These are phyloP conservation scores for Copromyces sp. DNA, from an alignment of 495 filamentous ascomycete genomes.

Conservation along the genomic window DNA sequence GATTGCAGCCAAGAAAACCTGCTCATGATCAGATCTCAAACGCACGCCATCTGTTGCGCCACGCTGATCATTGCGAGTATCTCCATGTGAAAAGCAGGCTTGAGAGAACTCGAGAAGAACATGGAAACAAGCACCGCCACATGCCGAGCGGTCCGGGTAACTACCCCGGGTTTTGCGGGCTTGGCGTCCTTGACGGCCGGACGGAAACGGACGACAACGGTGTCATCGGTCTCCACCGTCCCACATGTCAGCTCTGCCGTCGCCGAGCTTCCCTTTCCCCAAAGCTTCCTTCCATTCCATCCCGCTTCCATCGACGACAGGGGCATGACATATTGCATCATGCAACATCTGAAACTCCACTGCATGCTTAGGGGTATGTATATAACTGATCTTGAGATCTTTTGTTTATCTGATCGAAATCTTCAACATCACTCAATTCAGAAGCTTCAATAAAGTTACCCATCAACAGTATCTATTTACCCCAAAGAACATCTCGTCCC, in stretches of 20 bases:
- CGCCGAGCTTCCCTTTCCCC: neutral
- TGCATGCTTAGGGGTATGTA: no score
- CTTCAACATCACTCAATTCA: neutral
- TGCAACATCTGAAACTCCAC: neutral
- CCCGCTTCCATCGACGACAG: neutral
- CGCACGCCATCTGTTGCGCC: neutral
- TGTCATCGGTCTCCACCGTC: neutral
- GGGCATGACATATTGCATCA: neutral
- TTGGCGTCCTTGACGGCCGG: neutral
- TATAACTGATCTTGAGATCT: neutral
- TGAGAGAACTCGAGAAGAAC: neutral
- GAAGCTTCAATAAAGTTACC: neutral
- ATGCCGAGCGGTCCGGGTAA: neutral
- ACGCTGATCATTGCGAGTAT: neutral
- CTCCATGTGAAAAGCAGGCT: neutral
- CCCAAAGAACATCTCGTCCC: neutral
- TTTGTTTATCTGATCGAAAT: neutral
- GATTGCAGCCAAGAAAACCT: neutral
- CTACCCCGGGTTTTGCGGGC: neutral
- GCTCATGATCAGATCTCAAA: neutral
- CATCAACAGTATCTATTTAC: neutral
- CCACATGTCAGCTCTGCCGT: neutral
- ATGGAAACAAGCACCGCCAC: neutral
- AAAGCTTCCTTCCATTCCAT: neutral
- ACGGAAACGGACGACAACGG: neutral